Conservation (phyloP, 495 filamentous ascomycete genomes). For the Hypomontagnella monticulosa region DNA sequence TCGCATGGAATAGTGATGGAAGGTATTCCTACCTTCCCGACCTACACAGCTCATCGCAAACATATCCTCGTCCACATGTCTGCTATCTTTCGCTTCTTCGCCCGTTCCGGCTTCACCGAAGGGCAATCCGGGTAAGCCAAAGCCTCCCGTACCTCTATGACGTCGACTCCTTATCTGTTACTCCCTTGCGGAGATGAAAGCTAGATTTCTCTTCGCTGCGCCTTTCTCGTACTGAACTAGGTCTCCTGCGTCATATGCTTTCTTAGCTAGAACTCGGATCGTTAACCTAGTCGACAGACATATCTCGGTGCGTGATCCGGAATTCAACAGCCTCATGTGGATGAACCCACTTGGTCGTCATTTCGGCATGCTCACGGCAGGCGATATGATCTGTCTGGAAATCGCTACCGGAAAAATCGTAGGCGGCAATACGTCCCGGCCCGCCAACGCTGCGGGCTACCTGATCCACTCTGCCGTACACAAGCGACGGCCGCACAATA, state of each 20-base stretch:
- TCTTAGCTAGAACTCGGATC: slow-evolving; percentile 61
- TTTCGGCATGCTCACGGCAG: slow-evolving; percentile 62
- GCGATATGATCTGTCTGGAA: slow-evolving; percentile 66
- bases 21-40: slow-evolving; percentile 59
- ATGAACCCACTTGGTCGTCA: slow-evolving; percentile 69
- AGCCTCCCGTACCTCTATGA: not conserved
- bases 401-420: slow-evolving; percentile 62
- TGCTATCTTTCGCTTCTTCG: slow-evolving; percentile 67
- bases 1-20: slow-evolving; percentile 45
- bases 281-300: slow-evolving; percentile 58
- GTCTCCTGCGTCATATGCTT: slow-evolving; percentile 50
- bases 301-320: slow-evolving; percentile 71
- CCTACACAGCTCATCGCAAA: slow-evolving; percentile 51
- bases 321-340: slow-evolving; percentile 70
- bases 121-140: slow-evolving; percentile 62
- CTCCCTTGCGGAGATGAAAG: not conserved
- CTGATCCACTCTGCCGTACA: slow-evolving; percentile 71
- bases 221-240: not conserved
- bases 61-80: slow-evolving; percentile 68
- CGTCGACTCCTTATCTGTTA: slow-evolving; percentile 4
- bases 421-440: slow-evolving; percentile 54
- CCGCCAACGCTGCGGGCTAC: slow-evolving; percentile 74
- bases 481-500: slow-evolving; percentile 59
- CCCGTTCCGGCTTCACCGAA: slow-evolving; percentile 68
- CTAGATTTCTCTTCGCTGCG: not conserved